Base-by-base conservation (phyloP, 2,329 filamentous ascomycete species). In the Ilyonectria sp. region DNA sequence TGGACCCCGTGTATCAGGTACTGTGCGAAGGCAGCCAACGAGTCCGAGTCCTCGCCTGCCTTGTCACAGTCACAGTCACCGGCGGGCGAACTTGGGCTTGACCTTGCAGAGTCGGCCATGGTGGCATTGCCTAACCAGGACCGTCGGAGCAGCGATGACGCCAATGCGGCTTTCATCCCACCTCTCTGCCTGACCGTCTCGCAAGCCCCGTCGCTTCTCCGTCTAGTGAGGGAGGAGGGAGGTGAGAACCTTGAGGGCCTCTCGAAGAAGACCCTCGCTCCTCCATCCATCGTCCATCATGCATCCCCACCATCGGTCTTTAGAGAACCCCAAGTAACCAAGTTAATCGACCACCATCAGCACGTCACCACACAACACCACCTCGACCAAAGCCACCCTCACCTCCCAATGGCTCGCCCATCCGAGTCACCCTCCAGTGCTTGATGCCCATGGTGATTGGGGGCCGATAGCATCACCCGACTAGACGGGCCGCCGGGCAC, bases 401-500 rank as follows among this genome's bases (percentile, higher is more conserved):
- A 33, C 60, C 33, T 56, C 60, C 60, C 54, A 60, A 56, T 59
- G 55, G 31, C 37, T 56, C 56, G 55, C 40, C 10, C 23, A 46
- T 52, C 44, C 58, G 46, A 66, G 63, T 66, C 63, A 61, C 58
- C 58, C 60, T 57, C 46, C n/a, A 23, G 29, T 53, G n/a, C n/a
- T 35, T 31, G 31, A 65, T 33, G 40, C 62, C 35, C 44, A 63
- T 44, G 43, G 52, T 73, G 58, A 68, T 69, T 72, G 68, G 65
- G 19, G 53, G 64, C 52, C 46, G 43, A 52, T 33, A 59, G n/a
- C 65, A 72, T 72, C 71, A 71, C 54, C 64, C 62, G 63, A 75
- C 71, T 26, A 65, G 64, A 67, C 72, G 64, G 67, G 62, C 65
- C 69, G 64, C 44, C 60, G 61, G 65, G 69, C 69, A 74, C 71